Base-by-base conservation (phyloP, 768 basidiomycete genomes). In the Collybiopsis confluens region DNA sequence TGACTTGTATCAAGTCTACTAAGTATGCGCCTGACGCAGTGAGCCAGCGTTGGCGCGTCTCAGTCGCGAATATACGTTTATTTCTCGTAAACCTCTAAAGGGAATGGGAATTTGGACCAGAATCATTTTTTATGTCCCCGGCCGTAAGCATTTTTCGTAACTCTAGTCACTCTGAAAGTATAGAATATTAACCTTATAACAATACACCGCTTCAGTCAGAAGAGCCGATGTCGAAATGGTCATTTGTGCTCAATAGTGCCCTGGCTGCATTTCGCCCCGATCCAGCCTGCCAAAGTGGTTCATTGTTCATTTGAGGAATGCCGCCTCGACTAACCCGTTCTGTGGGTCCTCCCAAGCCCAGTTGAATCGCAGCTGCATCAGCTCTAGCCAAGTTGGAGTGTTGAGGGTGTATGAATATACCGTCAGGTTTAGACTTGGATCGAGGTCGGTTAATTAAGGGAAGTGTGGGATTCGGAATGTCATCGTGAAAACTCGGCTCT, bases 351-450 rank as follows among this genome's bases (percentile, higher is more conserved):
- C 65, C 65, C 16, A 84, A 56, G 21, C 82, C 85, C 28, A 83
- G 67, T 59, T 81, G 74, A 43, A 78, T 64, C 0, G 82, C 82
- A n/a, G 68, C 74, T 8, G 78, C 81, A 55, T 87, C 85, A 2
- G 85, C 85, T 33, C 85, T 82, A 5, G 83, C 83, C 56, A 85
- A 61, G 61, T 85, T 86, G 35, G 83, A 85, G 40, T 82, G 64
- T 40, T 65, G 66, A 2, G 86, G 85, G 59, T 86, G 84, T 46
- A 86, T 85, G 59, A 80, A 81, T 47, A 86, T 81, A 35, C 63
- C 68, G 10, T 77, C 77, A 2, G 84, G 82, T 61, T 81, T 85
- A 43, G 80, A 75, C 64, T 70, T 80, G 13, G 76, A 69, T 53
- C 78, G 78, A 15, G 73, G 67, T 16, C 75, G 76, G 7, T 68